Conservation (phyloP, 306 rosid genomes). For the Citrullus colocynthis region DNA sequence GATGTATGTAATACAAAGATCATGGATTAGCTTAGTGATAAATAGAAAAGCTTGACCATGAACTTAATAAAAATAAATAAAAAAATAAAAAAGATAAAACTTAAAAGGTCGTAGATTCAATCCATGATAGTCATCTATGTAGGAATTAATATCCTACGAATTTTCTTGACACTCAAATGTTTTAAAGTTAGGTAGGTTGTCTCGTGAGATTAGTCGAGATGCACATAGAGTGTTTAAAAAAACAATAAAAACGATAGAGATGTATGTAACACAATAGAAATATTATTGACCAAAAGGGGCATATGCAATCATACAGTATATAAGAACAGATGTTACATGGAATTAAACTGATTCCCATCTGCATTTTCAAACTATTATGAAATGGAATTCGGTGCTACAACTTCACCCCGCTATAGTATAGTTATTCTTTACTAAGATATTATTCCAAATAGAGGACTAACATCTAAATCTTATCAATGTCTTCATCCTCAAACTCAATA, state of each 20-base stretch:
- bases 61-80: too few relatives aligned
- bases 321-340: constrained; percentile 12
- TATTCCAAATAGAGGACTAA: not conserved
- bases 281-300: not conserved
- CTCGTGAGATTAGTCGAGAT: too few relatives aligned
- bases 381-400: not conserved
- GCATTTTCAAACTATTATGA: constrained; percentile 1
- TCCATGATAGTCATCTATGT: too few relatives aligned
- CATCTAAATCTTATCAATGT: constrained; percentile 27
- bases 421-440: not conserved
- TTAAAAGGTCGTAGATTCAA: too few relatives aligned
- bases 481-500: constrained; percentile 37
- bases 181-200: too few relatives aligned
- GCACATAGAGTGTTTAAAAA: too few relatives aligned
- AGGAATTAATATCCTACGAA: too few relatives aligned
- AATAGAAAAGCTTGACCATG: too few relatives aligned
- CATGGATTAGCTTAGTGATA: too few relatives aligned
- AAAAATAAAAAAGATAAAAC: too few relatives aligned
- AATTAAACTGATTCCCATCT: constrained; percentile 5
- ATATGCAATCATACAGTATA: not conserved
- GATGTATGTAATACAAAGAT: not conserved
- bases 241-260: not conserved
- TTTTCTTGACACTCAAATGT: too few relatives aligned
- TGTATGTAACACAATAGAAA: not conserved
- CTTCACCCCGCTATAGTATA: not conserved